These are phyloP conservation scores for Tetraselmis striata DNA, from an alignment of 139 green algal species.

Conservation along the genomic window DNA sequence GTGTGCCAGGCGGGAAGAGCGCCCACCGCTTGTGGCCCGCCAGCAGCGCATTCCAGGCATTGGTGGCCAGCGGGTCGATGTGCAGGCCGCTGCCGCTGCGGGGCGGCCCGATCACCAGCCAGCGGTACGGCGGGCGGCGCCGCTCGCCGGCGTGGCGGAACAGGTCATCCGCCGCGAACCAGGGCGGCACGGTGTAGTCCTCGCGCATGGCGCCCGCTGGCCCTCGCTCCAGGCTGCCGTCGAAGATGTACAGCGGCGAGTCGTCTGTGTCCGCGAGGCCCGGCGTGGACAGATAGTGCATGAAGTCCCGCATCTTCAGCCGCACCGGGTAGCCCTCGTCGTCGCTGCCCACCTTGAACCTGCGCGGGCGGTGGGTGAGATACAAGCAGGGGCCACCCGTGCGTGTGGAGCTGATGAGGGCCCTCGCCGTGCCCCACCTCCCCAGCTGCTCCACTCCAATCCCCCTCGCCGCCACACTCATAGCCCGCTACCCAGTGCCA, in stretches of 20 bases:
- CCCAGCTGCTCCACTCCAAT: no score
- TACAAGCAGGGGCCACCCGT: neutral
- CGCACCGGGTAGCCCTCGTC: constrained; percentile 88
- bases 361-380: neutral
- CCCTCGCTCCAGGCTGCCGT: constrained; percentile 42
- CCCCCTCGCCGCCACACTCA: neutral
- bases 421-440: no score
- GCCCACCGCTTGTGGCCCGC: constrained; percentile 71
- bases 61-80: constrained; percentile 78
- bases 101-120: constrained; percentile 47
- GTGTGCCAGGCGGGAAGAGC: constrained; percentile 59
- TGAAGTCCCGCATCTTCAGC: constrained; percentile 66
- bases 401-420: neutral
- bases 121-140: constrained; percentile 72
- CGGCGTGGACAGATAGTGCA: constrained; percentile 50
- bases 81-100: constrained; percentile 64
- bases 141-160: constrained; percentile 66
- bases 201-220: constrained; percentile 7
- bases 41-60: constrained; percentile 79
- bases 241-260: constrained; percentile 76
- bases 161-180: constrained; percentile 71
- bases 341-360: constrained; percentile 69
- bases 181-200: constrained; percentile 57
- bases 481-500: neutral
- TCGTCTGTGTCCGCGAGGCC: constrained; percentile 54